Evolutionary conservation across 2,329 filamentous ascomycete genomes (phyloP).

Genomic region (Ceratocystis eucalypticola): DNA sequence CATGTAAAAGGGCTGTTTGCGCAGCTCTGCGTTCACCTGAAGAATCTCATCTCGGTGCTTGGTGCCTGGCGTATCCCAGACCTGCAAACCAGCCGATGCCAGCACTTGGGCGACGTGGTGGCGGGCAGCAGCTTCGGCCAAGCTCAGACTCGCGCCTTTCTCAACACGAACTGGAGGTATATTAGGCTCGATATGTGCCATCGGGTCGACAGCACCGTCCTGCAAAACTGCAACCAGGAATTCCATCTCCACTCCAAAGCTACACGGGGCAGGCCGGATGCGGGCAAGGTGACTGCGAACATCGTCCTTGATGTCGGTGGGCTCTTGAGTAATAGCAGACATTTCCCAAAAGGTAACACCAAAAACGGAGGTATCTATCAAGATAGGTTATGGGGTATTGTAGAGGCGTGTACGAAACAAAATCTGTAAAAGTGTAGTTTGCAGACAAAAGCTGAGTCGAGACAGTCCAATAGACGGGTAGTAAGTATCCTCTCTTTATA

Average conservation of each 20-base stretch:
- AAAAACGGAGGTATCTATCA: too few relatives aligned
- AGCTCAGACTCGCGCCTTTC: background rate
- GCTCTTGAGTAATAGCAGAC: background rate
- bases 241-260: constrained; percentile 24
- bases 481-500: too few relatives aligned
- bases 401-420: too few relatives aligned
- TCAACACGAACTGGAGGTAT: background rate
- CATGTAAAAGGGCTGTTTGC: background rate
- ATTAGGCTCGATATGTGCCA: constrained; percentile 11
- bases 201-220: constrained; percentile 19
- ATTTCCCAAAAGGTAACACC: background rate
- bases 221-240: constrained; percentile 21
- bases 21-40: background rate
- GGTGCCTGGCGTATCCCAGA: constrained; percentile 10
- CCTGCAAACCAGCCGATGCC: constrained; percentile 22
- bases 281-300: background rate
- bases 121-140: constrained; percentile 10
- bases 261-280: constrained; percentile 18
- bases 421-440: too few relatives aligned
- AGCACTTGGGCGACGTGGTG: constrained; percentile 21
- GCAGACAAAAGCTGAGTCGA: too few relatives aligned
- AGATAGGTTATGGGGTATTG: too few relatives aligned
- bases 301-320: background rate
- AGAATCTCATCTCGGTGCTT: background rate
- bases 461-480: too few relatives aligned